Conservation (phyloP, 164 flowering plant genomes). For the Tetracentron sinense region DNA sequence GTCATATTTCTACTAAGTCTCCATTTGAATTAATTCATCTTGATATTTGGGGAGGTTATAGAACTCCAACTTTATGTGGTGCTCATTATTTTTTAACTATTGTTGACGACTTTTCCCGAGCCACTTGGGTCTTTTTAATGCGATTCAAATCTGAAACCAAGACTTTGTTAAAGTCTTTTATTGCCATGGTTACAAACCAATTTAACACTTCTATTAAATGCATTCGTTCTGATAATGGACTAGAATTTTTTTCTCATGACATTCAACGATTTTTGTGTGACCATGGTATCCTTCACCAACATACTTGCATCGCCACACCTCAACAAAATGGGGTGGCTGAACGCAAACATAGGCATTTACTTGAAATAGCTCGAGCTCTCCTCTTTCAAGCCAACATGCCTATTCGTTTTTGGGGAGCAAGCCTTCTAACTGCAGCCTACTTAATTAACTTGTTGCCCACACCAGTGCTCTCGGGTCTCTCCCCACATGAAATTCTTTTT, state of each 20-base stretch:
- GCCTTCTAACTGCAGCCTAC: conserved; percentile 8
- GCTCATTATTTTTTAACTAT: conserved; percentile 4
- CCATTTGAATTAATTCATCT: neutral
- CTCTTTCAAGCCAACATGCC: conserved; percentile 8
- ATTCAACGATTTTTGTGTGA: neutral
- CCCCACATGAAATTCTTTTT: conserved; percentile 6
- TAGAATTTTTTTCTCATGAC: conserved; percentile 12
- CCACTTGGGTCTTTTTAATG: conserved; percentile 16
- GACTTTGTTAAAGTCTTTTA: neutral
- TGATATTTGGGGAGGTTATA: neutral
- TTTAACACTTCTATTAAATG: neutral
- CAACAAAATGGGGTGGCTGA: conserved; percentile 18
- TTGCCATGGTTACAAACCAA: conserved; percentile 7
- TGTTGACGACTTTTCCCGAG: conserved; percentile 14
- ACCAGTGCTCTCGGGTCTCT: neutral
- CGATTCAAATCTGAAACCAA: neutral
- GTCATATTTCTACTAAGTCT: neutral
- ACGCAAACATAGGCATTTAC: conserved; percentile 13
- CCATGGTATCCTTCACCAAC: conserved; percentile 4
- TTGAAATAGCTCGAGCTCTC: conserved; percentile 8
- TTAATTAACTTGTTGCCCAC: neutral
- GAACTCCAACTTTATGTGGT: neutral
- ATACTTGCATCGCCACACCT: conserved; percentile 3
- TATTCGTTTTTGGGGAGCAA: conserved; percentile 9
- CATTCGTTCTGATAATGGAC: conserved; percentile 6